Evolutionary conservation across 345 rosid species (phyloP).

Genomic region (Eucalyptus sp.): DNA sequence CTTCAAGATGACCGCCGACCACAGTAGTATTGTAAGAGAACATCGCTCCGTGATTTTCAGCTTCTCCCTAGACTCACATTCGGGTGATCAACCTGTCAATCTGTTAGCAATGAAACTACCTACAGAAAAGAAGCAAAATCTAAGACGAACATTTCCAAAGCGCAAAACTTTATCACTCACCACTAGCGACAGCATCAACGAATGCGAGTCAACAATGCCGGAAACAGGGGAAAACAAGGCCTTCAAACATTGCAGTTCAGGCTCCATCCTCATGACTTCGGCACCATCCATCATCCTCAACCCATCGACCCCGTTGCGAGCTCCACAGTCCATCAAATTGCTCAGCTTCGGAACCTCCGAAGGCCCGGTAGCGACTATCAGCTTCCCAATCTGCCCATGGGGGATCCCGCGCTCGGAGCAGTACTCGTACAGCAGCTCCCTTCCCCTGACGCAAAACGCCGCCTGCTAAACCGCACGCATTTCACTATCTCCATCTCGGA

Average conservation of each 20-base stretch:
- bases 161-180: constrained; percentile 14
- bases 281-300: constrained; percentile 60
- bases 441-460: constrained; percentile 57
- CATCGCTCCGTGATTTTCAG: constrained; percentile 51
- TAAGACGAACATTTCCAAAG: not conserved
- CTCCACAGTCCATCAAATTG: constrained; percentile 42
- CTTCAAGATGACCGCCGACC: constrained; percentile 51
- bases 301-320: constrained; percentile 47
- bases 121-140: not conserved
- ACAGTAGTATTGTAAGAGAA: constrained; percentile 73
- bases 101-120: constrained; percentile 19
- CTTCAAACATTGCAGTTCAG: constrained; percentile 60
- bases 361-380: constrained; percentile 60
- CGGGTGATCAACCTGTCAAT: constrained; percentile 17
- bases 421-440: constrained; percentile 57
- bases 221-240: constrained; percentile 72
- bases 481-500: not conserved
- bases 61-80: constrained; percentile 68
- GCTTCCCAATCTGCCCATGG: constrained; percentile 64
- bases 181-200: constrained; percentile 75
- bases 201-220: constrained; percentile 76
- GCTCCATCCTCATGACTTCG: constrained; percentile 79
- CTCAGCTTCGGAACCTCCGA: constrained; percentile 52
- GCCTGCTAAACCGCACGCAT: constrained; percentile 23
- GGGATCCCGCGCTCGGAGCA: constrained; percentile 47